A percentile compares a stretch with the other conserved stretches of the same genome.
These are phyloP conservation scores for Aureobasidium sp. DNA, from an alignment of 2,329 filamentous ascomycete genomes.

Conservation along the genomic window DNA sequence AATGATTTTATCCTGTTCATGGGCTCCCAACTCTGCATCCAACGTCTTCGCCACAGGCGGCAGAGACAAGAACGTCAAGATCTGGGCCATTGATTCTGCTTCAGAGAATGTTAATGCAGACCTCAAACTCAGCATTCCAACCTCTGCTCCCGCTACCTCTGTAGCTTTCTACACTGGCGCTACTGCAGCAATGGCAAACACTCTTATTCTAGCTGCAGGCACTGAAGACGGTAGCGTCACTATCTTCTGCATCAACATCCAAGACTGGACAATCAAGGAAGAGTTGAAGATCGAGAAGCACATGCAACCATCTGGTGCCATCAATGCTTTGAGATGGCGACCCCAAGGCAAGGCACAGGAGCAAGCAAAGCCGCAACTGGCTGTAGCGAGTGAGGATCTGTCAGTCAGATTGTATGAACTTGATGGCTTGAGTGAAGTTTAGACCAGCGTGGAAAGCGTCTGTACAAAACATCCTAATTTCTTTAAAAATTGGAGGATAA, in stretches of 20 bases:
- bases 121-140: conserved; percentile 23
- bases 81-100: conserved; percentile 37
- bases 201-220: conserved; percentile 22
- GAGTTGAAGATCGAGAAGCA: conserved; percentile 13
- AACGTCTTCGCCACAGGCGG: conserved; percentile 76
- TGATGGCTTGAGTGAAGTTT: background rate
- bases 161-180: conserved; percentile 23
- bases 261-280: conserved; percentile 14
- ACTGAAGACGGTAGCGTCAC: conserved; percentile 25
- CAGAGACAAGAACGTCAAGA: conserved; percentile 72
- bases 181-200: background rate
- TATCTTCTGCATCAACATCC: conserved; percentile 15
- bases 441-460: background rate
- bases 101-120: conserved; percentile 17
- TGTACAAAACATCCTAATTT: too few species aligned
- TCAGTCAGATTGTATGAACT: conserved; percentile 27
- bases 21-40: conserved; percentile 54
- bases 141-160: conserved; percentile 27
- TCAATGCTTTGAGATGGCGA: conserved; percentile 28
- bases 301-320: conserved; percentile 20
- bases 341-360: conserved; percentile 16
- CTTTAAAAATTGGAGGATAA: too few species aligned
- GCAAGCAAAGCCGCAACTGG: conserved; percentile 23
- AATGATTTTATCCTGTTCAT: conserved; percentile 86
- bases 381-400: conserved; percentile 33